phyloP scores from a whole-genome alignment of 331 rosid genomes.

The Malus hybrid region DNA sequence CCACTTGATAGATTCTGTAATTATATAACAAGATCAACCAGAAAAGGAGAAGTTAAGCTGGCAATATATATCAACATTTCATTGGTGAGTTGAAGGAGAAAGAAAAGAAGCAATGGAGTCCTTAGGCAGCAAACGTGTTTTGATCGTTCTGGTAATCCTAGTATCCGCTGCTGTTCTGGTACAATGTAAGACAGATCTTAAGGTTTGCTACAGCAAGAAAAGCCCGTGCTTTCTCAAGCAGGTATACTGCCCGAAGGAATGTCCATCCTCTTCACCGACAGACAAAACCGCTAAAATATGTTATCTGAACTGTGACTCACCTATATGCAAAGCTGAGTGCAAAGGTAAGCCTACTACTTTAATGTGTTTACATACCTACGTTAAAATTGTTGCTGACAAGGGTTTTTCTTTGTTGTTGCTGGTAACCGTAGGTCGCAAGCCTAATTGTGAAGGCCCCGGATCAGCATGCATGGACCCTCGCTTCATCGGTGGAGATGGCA shows the following conservation, averaged over 20 bases:
- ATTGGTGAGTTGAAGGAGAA: not conserved
- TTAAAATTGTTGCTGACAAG: not conserved
- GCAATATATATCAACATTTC: not conserved
- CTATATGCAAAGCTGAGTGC: conserved; percentile 54
- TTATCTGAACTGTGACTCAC: conserved; percentile 49
- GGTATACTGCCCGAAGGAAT: conserved; percentile 39
- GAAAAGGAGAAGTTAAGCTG: not conserved
- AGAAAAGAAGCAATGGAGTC: conserved; percentile 23
- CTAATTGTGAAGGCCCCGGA: conserved; percentile 56
- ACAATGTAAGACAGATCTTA: conserved; percentile 17
- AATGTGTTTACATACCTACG: not conserved
- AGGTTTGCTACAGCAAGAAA: conserved; percentile 7
- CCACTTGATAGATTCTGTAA: conserved; percentile 10
- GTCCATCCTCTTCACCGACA: conserved; percentile 31
- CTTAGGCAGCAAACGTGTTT: conserved; percentile 4
- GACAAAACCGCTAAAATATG: conserved; percentile 59
- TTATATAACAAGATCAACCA: conserved; percentile 12
- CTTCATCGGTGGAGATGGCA: conserved; percentile 56
- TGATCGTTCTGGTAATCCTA: conserved; percentile 11
- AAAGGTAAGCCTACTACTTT: conserved; percentile 26
- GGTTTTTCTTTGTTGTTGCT: not conserved
- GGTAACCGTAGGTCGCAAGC: conserved; percentile 33
- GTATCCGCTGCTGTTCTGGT: conserved; percentile 16
- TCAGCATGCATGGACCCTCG: conserved; percentile 77
- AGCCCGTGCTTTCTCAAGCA: conserved; percentile 41